Evolutionary conservation across 192 early-diverging fungal species (phyloP).

Genomic region (Spizellomyces sp.): DNA sequence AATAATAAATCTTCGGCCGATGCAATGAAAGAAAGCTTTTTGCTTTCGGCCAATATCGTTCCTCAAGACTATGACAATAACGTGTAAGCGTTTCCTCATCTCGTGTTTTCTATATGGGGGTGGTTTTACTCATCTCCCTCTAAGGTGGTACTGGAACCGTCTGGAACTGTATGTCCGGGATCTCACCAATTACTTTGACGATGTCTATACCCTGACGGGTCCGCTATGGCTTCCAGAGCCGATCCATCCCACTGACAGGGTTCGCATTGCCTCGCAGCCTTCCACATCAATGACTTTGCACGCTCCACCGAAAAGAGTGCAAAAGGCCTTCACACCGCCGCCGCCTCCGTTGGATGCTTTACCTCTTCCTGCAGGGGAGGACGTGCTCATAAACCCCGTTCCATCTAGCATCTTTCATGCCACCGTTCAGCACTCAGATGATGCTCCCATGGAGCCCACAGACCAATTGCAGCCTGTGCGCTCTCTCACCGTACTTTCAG

Average conservation of each 20-base stretch:
- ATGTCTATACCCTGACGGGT: constrained; percentile 1
- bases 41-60: constrained; percentile 6
- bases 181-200: constrained; percentile 1
- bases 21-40: background rate
- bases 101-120: background rate
- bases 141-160: constrained; percentile 10
- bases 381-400: too few relatives aligned
- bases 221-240: constrained; percentile 2
- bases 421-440: too few relatives aligned
- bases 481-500: too few relatives aligned
- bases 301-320: too few relatives aligned
- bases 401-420: too few relatives aligned
- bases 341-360: too few relatives aligned
- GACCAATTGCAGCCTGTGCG: too few relatives aligned
- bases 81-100: background rate
- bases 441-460: too few relatives aligned
- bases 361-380: too few relatives aligned
- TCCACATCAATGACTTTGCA: too few relatives aligned
- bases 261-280: background rate
- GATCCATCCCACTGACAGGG: background rate
- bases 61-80: constrained; percentile 4
- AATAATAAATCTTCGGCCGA: too few relatives aligned
- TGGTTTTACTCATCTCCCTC: background rate
- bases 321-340: too few relatives aligned
- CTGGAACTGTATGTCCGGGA: constrained; percentile 7